These are phyloP conservation scores for Pseudocercospora vitis DNA, from an alignment of 2,329 filamentous ascomycete genomes.

Conservation along the genomic window DNA sequence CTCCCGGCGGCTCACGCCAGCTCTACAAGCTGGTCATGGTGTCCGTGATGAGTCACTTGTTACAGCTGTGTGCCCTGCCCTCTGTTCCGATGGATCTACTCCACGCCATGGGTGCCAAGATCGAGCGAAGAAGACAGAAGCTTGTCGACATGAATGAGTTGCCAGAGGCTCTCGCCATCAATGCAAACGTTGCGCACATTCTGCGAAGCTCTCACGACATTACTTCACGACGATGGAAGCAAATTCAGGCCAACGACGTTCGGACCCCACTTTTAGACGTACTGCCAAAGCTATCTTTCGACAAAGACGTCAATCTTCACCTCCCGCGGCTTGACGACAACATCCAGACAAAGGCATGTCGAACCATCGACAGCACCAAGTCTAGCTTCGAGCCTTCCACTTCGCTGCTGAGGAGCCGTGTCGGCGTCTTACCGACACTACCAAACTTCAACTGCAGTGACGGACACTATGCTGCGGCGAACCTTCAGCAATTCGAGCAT, in stretches of 20 bases:
- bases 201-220: slow-evolving; percentile 5
- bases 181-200: too few species aligned
- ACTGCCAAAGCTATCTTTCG: too few species aligned
- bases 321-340: background rate
- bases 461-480: slow-evolving; percentile 8
- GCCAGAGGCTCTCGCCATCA: too few species aligned
- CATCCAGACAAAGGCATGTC: background rate
- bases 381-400: background rate
- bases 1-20: slow-evolving; percentile 30
- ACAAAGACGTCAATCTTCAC: slow-evolving; percentile 31
- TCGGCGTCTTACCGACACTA: slow-evolving; percentile 19
- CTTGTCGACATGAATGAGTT: too few species aligned
- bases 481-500: slow-evolving; percentile 14
- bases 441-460: background rate
- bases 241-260: background rate
- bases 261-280: too few species aligned
- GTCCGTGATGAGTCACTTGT: slow-evolving; percentile 55
- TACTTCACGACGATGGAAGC: background rate
- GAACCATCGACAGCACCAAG: background rate
- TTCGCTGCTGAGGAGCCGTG: too few species aligned
- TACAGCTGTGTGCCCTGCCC: too few species aligned
- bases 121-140: slow-evolving; percentile 30
- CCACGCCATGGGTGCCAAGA: slow-evolving; percentile 30
- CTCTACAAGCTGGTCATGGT: slow-evolving; percentile 33
- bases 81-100: slow-evolving; percentile 14